Evolutionary conservation across 345 rosid species (phyloP).

Genomic region (Hypericum perforatum): DNA sequence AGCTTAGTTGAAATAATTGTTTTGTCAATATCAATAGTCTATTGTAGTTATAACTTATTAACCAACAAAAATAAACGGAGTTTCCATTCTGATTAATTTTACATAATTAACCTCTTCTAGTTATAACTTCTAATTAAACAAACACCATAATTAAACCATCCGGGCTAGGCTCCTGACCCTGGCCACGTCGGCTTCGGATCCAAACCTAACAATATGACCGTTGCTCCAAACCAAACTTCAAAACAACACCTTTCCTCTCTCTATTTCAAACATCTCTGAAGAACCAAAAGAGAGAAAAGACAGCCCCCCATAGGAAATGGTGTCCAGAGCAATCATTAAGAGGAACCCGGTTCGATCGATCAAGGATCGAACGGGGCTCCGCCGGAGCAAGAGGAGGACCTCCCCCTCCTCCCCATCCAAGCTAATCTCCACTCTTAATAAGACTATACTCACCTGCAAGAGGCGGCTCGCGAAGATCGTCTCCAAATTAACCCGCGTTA

Average conservation of each 20-base stretch:
- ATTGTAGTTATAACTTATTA: no score
- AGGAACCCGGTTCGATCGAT: constrained; percentile 38
- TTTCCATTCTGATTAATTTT: no score
- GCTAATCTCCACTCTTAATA: constrained; percentile 52
- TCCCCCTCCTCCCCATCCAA: constrained; percentile 23
- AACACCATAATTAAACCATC: no score
- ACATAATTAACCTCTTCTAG: no score
- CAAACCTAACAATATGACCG: constrained; percentile 55
- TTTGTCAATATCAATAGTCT: no score
- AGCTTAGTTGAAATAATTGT: no score
- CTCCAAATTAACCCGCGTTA: constrained; percentile 37
- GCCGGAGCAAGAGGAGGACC: constrained; percentile 21
- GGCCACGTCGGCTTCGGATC: constrained; percentile 29
- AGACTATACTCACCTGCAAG: constrained; percentile 45
- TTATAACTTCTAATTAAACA: no score
- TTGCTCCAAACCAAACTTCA: constrained; percentile 54
- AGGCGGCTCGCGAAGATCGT: constrained; percentile 57
- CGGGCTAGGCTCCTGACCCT: no score
- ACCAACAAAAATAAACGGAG: no score
- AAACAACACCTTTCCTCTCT: constrained; percentile 14
- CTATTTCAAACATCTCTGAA: neutral
- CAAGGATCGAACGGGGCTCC: constrained; percentile 22
- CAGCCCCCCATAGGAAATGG: constrained; percentile 31
- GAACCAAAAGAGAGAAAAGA: neutral
- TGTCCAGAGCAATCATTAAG: constrained; percentile 35